Base-by-base conservation (phyloP, 139 green algal genomes). In the Parachlorella kessleri region DNA sequence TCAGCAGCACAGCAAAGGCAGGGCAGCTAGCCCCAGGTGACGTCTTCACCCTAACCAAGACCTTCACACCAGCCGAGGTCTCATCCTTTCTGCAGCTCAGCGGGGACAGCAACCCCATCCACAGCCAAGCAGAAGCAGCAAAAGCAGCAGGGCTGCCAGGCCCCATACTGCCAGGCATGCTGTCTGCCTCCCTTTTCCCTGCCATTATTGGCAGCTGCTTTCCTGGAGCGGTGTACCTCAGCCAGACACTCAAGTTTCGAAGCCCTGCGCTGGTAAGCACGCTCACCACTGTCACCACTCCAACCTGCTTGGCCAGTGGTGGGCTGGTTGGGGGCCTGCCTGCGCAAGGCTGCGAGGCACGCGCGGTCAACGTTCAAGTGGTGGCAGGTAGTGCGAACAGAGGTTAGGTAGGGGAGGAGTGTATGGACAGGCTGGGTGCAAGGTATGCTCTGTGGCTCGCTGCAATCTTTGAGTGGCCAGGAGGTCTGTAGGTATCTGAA, bases 141-240 rank as follows among this genome's bases (percentile, higher is more conserved):
- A 69, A 55, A 63, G 40, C 77, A 63, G 66, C 82, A 76, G 87
- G 85, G 1, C 81, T 91, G 33, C 9, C 35, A 1, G 73, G 18
- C 1, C 53, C 84, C 4, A 66, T 94, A 1, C 33, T 97, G n/a
- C 92, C 92, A 10, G 93, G 93, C 38, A 89, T 94, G 53, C 76
- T 97, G 1, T 54, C 89, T 33, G 91, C 91, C 0, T 91, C 90
- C 0, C 79, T 96, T 28, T 96, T 97, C 30, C 90, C 90, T 21
- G 91, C 89, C 5, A 86, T 95, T 37, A 94, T 97, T 21, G 91
- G 90, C 21, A 86, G 69, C 4, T 37, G 39, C 26, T 93, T 92
- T 35, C 91, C 91, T 2, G 91, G 92, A 0, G 85, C 89, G 1
- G 32, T 96, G 10, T 97, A 97, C 55, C 37, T 84, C 0, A 88